Base-by-base conservation (phyloP, 768 basidiomycete genomes). In the Podaxis sp. region DNA sequence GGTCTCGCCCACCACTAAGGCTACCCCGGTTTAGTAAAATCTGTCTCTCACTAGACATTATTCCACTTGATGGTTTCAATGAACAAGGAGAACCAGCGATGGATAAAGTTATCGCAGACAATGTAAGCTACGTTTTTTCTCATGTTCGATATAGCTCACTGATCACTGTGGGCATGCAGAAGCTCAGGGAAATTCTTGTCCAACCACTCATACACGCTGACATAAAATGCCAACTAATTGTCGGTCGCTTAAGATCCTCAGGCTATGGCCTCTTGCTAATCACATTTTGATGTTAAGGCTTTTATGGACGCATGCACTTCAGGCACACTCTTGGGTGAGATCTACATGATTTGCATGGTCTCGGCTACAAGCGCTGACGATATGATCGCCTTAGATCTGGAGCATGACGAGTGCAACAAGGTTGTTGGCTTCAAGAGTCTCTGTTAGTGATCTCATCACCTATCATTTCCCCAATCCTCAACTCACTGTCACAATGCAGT, bases 271-370 rank as follows among this genome's bases (percentile, higher is more conserved):
- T 15, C 38, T 4, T 44, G 26, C 39, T 46, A 40, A 42, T 44
- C 9, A 26, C 4, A 8, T 13, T 8, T 12, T 12, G n/a, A 11
- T 2, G 8, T 28, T n/a, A 15, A 57, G 56, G 56, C 56, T 44
- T 1, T 44, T 3, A 57, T 57, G 56, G 56, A 57, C 4, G 4
- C 65, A 2, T 66, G 67, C 17, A 59, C 63, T 40, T 68, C 65
- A 0, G 63, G 67, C 1, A 66, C 67, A 0, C 46, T 68, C 9
- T 52, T 68, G 3, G 63, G 65, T 68, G 33, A 28, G 67, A 59
- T 7, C 8, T 40, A 2, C 19, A 51, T n/a, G 13, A 9, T 12
- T 6, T 11, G 57, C 26, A 28, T 6, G 13, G 15, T 19, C 5
- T 4, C 2, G 13, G 2, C 0, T 9, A 13, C n/a, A 13, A 44